A percentile compares a stretch with the other conserved stretches of the same genome.
phyloP scores from a whole-genome alignment of 805 yeast species.

The Saccharomyces paradoxus region DNA sequence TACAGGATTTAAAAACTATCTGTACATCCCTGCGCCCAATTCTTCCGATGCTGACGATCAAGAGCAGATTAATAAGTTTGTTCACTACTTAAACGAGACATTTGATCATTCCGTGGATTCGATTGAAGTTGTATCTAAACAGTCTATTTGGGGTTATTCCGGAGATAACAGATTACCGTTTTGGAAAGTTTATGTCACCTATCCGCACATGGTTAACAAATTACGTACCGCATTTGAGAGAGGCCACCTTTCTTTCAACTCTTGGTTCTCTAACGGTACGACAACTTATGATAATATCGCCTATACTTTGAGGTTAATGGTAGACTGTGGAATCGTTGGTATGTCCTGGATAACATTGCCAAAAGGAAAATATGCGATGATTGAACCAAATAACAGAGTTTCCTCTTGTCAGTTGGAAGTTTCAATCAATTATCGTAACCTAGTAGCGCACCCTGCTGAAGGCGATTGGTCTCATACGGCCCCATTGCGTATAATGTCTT shows the following conservation, averaged over 20 bases:
- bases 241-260: slow-evolving; percentile 61
- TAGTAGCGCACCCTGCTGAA: slow-evolving; percentile 78
- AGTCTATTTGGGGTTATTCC: slow-evolving; percentile 89
- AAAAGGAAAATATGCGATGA: slow-evolving; percentile 51
- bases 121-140: slow-evolving; percentile 61
- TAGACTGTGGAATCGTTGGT: slow-evolving; percentile 86
- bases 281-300: slow-evolving; percentile 87
- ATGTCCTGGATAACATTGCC: slow-evolving; percentile 97
- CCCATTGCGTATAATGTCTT: slow-evolving; percentile 84
- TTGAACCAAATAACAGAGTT: slow-evolving; percentile 35
- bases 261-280: slow-evolving; percentile 51
- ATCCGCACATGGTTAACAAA: slow-evolving; percentile 58
- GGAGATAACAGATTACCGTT: slow-evolving; percentile 74
- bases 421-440: slow-evolving; percentile 53
- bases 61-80: slow-evolving; percentile 34
- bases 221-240: slow-evolving; percentile 76
- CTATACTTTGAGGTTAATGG: slow-evolving; percentile 77
- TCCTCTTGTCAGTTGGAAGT: slow-evolving; percentile 87
- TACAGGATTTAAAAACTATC: slow-evolving; percentile 79
- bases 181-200: slow-evolving; percentile 59
- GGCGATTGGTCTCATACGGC: slow-evolving; percentile 92
- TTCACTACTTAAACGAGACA: slow-evolving; percentile 38
- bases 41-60: slow-evolving; percentile 36
- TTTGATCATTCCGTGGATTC: slow-evolving; percentile 51
- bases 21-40: slow-evolving; percentile 84